A percentile compares a stretch with the other conserved stretches of the same genome.
Evolutionary conservation across 305 asterid genomes (phyloP).

Genomic region (Plantago lanceolata): DNA sequence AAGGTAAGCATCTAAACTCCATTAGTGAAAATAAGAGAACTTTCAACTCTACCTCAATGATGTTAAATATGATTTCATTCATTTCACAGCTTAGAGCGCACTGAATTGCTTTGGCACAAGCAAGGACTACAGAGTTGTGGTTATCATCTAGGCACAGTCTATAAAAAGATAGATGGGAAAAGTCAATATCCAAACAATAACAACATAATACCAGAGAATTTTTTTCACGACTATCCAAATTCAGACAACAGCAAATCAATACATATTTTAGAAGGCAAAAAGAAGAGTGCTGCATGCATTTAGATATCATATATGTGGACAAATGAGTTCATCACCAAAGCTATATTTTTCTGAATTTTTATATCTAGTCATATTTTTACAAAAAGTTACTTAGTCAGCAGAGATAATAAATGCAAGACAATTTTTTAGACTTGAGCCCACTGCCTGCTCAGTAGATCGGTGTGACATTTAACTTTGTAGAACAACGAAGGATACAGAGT

Average conservation of each 20-base stretch:
- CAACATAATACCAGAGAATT: background rate
- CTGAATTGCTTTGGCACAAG: slow-evolving; percentile 81
- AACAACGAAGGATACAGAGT: background rate
- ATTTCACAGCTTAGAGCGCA: slow-evolving; percentile 56
- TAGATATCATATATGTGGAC: background rate
- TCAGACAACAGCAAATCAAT: background rate
- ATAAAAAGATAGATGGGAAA: slow-evolving; percentile 26
- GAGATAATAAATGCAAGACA: background rate
- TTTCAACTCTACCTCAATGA: slow-evolving; percentile 53
- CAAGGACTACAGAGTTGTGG: slow-evolving; percentile 74
- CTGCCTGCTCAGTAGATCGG: background rate
- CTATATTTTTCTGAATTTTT: background rate
- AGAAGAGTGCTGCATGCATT: background rate
- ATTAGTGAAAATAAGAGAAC: slow-evolving; percentile 16
- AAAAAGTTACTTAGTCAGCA: background rate
- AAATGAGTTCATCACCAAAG: background rate
- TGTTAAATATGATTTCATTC: slow-evolving; percentile 59
- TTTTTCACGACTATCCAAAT: background rate
- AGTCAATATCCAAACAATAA: background rate
- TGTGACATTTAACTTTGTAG: too few relatives aligned
- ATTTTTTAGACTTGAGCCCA: background rate
- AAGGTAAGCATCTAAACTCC: slow-evolving; percentile 14
- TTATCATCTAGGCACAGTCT: slow-evolving; percentile 87
- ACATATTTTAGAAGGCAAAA: background rate
- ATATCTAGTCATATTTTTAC: background rate